phyloP scores from a whole-genome alignment of 2,329 filamentous ascomycete genomes.

The Taxawa tesnikishii region DNA sequence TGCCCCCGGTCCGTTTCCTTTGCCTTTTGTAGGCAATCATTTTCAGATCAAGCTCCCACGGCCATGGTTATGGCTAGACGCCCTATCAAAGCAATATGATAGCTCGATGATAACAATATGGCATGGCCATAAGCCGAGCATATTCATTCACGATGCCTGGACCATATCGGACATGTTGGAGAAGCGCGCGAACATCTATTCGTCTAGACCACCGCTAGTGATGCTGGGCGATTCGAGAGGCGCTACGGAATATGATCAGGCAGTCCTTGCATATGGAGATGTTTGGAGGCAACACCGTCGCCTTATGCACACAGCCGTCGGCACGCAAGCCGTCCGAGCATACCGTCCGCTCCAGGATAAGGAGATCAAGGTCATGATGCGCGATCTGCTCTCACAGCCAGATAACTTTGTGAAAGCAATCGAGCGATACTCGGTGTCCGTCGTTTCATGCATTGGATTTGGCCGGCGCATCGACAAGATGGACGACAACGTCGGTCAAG shows the following conservation, averaged over 20 bases:
- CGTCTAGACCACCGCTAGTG: conserved; percentile 17
- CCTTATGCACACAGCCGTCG: conserved; percentile 10
- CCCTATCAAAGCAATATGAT: conserved; percentile 8
- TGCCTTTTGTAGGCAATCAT: conserved; percentile 11
- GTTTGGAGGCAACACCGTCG: conserved; percentile 10
- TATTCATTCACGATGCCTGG: conserved; percentile 16
- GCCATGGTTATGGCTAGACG: conserved; percentile 10
- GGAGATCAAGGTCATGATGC: conserved; percentile 10
- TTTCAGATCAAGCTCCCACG: conserved; percentile 7
- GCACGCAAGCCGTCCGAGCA: conserved; percentile 9
- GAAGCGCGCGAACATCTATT: conserved; percentile 20
- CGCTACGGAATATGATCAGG: conserved; percentile 7
- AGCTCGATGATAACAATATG: conserved; percentile 10
- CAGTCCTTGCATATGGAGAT: conserved; percentile 10
- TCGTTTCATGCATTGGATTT: conserved; percentile 10
- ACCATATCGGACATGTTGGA: conserved; percentile 18
- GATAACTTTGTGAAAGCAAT: conserved; percentile 8
- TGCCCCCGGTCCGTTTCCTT: conserved; percentile 10
- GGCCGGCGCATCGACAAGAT: conserved; percentile 9
- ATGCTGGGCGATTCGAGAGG: conserved; percentile 16
- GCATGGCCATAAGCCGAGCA: conserved; percentile 7
- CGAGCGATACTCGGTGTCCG: conserved; percentile 10
- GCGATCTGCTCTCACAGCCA: conserved; percentile 8
- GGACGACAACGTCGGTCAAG: conserved; percentile 10
- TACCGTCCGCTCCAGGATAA: conserved; percentile 10